Conservation (phyloP, 371 early-diverging fungal genomes). For the Zopfochytrium polystomum region DNA sequence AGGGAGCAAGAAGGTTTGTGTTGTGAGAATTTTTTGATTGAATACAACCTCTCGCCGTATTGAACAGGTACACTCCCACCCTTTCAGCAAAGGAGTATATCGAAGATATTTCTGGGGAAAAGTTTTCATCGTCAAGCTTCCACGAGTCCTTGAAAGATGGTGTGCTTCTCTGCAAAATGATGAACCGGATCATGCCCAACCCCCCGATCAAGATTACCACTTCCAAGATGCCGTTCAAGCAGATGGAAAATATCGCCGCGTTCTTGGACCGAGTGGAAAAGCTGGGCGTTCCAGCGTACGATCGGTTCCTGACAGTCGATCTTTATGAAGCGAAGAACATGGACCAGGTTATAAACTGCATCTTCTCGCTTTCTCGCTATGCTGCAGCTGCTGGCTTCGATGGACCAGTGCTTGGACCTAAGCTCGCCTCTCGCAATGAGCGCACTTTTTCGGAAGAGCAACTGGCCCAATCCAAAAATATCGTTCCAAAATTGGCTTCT, state of each 20-base stretch:
- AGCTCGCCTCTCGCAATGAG: slow-evolving; percentile 68
- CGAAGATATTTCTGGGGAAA: slow-evolving; percentile 55
- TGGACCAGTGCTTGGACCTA: slow-evolving; percentile 62
- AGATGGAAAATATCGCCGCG: slow-evolving; percentile 75
- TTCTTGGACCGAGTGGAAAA: slow-evolving; percentile 72
- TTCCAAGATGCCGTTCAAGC: slow-evolving; percentile 77
- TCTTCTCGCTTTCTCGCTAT: slow-evolving; percentile 80
- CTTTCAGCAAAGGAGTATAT: slow-evolving; percentile 67
- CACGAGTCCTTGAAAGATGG: slow-evolving; percentile 77
- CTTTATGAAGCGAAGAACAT: slow-evolving; percentile 84
- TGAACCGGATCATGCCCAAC: slow-evolving; percentile 25
- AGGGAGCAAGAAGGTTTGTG: slow-evolving; percentile 41
- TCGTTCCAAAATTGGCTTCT: slow-evolving; percentile 22
- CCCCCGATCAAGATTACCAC: slow-evolving; percentile 55
- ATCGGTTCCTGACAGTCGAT: slow-evolving; percentile 89
- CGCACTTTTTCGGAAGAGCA: slow-evolving; percentile 65
- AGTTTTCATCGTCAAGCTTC: slow-evolving; percentile 53
- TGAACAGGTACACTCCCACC: slow-evolving; percentile 45
- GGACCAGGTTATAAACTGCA: slow-evolving; percentile 68
- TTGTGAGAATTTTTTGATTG: no score
- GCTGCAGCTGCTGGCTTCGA: slow-evolving; percentile 65
- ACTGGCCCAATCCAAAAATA: slow-evolving; percentile 57
- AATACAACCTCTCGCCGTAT: slow-evolving; percentile 62
- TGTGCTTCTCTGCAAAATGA: slow-evolving; percentile 75
- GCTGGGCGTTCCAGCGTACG: slow-evolving; percentile 74